Base-by-base conservation (phyloP, 306 rosid species). In the Corylus heterophylla region DNA sequence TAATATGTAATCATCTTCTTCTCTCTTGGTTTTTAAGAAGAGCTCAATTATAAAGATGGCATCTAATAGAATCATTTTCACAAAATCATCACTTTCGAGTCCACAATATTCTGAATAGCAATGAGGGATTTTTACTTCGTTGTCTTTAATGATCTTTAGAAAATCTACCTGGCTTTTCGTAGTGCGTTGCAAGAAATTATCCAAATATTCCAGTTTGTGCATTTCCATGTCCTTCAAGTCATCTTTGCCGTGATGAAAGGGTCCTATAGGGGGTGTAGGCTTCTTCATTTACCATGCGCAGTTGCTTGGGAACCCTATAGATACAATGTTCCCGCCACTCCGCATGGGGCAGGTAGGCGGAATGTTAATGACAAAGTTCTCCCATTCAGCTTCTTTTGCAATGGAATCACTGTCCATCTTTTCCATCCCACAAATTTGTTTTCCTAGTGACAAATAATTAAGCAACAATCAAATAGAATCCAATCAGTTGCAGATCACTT, bases 241-340 rank as follows among this genome's bases (percentile, higher is more conserved):
- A 10, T 18, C 27, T 1, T 29, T 44, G 11, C 62, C 18, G 10
- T 77, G 16, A 77, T 76, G 85, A 25, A 71, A 63, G n/a, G 69
- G 81, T 44, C 85, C 85, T 2, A 82, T 76, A 4, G 85, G 85
- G 81, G 51, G 74, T 76, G 81, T 71, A 81, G 12, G 74, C 73
- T 5, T 42, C 59, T 17, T 29, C 22, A 1, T 82, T 76, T 10
- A 77, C 78, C 7, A 44, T 31, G 2, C 85, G 74, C 6, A 82
- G 78, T 62, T 63, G 62, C 50, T 22, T 45, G 17, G 85, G 85
- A 42, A 76, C 37, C 73, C 72, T 76, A 22, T 82, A 58, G 74
- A 82, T 76, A 22, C 81, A 76, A 49, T 61, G 62, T 58, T 54
- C 31, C 31, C 31, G 31, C 42, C 42, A 0, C 25, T 7, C 6